phyloP scores from a whole-genome alignment of 2,329 filamentous ascomycete species.

The Sclerotinia glacialis region DNA sequence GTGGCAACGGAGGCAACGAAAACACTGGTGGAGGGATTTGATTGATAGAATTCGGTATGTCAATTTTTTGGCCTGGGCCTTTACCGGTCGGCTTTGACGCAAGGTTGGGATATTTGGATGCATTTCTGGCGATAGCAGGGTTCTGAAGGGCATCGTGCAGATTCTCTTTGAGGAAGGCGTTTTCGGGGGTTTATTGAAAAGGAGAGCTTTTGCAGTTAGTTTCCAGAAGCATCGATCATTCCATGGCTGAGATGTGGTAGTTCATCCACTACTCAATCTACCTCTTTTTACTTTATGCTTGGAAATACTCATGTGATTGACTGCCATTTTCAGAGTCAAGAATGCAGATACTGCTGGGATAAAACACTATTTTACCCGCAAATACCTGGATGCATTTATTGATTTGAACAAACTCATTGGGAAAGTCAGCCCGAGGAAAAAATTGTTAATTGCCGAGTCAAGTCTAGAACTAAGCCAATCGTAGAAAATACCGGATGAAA shows the following conservation, averaged over 20 bases:
- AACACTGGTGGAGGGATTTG: not conserved
- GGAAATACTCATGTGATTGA: not conserved
- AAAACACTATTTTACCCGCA: not conserved
- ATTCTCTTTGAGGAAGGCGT: not conserved
- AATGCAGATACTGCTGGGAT: constrained; percentile 1
- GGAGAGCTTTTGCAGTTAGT: not conserved
- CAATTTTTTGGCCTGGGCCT: not conserved
- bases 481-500: not conserved
- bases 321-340: not conserved
- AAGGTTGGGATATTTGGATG: not conserved
- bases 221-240: not conserved
- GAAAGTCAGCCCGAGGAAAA: not conserved
- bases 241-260: not conserved
- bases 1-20: not conserved
- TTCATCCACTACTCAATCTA: constrained; percentile 7
- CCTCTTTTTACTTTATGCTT: not conserved
- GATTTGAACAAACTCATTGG: not conserved
- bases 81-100: not conserved
- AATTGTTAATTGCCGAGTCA: not conserved
- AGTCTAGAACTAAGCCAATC: not conserved
- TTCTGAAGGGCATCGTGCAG: not conserved
- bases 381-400: not conserved
- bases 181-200: not conserved
- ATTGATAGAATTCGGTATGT: not conserved
- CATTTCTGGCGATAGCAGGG: not conserved